Base-by-base conservation (phyloP, 768 basidiomycete species). In the Ephemerocybe angulata region DNA sequence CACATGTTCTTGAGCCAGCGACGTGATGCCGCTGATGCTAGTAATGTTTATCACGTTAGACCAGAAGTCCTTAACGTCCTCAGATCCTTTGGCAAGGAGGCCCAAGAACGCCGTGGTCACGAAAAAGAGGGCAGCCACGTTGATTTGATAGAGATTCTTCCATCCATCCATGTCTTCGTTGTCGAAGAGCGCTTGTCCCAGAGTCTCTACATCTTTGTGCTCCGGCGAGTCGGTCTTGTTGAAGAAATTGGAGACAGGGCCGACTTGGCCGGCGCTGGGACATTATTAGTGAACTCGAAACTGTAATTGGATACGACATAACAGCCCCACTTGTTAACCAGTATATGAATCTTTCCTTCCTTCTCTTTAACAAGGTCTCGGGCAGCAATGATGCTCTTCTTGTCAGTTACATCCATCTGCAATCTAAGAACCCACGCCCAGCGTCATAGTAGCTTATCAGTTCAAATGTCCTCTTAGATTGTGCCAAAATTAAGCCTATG, bases 241-340 rank as follows among this genome's bases (percentile, higher is more conserved):
- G 25, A 90, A 70, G 72, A 87, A 89, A 1, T 59, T 60, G 1
- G 86, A 82, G 0, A 62, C 55, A 15, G 90, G 90, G 0, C 90
- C 90, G 5, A 72, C 69, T 69, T 91, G 86, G 1, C 90, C 90
- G 22, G 90, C 89, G 58, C 90, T 92, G 60, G 33, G n/a, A n/a
- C n/a, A n/a, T 33, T 53, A 15, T 37, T 41, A 28, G 31, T 30
- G 13, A 12, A 37, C 50, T 12, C 35, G 22, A 25, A 27, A 49
- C 12, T n/a, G 10, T 21, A 13, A 25, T 6, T 44, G 24, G 31
- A 48, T 25, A 24, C 2, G 21, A 62, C 79, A 38, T 55, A n/a
- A n/a, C n/a, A n/a, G n/a, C n/a, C n/a, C n/a, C n/a, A 92, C 90
- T 92, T 92, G 74, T 93, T 93, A 31, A 92, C 82, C 3, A 93